Evolutionary conservation across 2,329 filamentous ascomycete genomes (phyloP), one percentile per base, ranked within the genome.

Genomic region (Rhinocladiella mackenziei): DNA sequence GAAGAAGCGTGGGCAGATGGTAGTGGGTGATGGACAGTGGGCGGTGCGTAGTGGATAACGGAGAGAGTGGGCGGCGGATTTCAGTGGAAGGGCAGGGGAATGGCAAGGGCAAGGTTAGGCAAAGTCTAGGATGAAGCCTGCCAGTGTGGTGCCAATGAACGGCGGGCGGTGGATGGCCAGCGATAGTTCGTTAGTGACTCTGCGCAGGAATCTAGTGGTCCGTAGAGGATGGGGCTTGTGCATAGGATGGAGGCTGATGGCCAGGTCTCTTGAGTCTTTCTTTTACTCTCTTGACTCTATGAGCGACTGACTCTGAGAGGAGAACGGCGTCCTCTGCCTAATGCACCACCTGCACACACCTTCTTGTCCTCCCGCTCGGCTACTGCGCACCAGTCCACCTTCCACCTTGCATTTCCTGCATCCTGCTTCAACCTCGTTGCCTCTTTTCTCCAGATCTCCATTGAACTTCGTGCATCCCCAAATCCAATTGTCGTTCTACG

Each of bases 381-480:
- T 53, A 53, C 30, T 35, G 45, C 45, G 45, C 50, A 53, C 45
- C 50, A n/a, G n/a, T n/a, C n/a, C n/a, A 45, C 49, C 44, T 29
- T 41, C 37, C 43, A 33, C 30, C 45, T 43, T 52, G 48, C 48
- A 46, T 51, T n/a, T 44, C 40, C 45, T 51, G 50, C 50, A 50
- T 53, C 50, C 45, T 53, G 50, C 50, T 51, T 50, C 50, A 43
- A 53, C 50, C 46, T 53, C 50, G 37, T 46, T 50, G 45, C 39
- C 45, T 48, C 43, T 50, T 41, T 46, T 43, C 50, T 53, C 50
- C 50, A 53, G 50, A 53, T 53, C 50, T 50, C 43, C 46, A 50
- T 50, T 53, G 50, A 53, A 31, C 38, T 53, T 53, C 31, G 34
- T 53, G 50, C 46, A 39, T 45, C 43, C 36, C 25, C 36, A 40